A percentile compares a stretch with the other conserved stretches of the same genome.
Evolutionary conservation across 768 basidiomycete species (phyloP).

Genomic region (Macrolepiota fuliginosa): DNA sequence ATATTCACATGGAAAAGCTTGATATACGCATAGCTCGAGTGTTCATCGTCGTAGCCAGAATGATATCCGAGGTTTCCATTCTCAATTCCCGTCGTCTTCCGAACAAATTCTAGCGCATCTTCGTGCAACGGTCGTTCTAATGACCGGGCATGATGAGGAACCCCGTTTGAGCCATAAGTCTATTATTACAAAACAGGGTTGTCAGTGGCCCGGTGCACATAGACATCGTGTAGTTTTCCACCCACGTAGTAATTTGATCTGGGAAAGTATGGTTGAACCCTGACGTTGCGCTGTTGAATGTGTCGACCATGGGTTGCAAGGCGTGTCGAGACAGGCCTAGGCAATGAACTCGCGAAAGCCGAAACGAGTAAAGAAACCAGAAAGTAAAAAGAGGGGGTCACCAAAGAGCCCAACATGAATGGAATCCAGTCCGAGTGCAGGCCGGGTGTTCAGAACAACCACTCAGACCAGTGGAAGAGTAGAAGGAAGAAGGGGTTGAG

Average conservation of each 20-base stretch:
- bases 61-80: not conserved
- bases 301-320: slow-evolving; percentile 17
- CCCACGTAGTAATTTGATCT: slow-evolving; percentile 17
- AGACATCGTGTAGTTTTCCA: not conserved
- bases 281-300: slow-evolving; percentile 14
- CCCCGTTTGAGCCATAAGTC: not conserved
- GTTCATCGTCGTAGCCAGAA: not conserved
- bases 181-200: not conserved
- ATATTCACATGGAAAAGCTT: slow-evolving; percentile 2
- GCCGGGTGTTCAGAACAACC: too few species aligned
- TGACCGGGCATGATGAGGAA: not conserved
- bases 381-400: not conserved
- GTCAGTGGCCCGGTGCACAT: not conserved
- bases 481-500: not conserved
- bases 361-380: not conserved
- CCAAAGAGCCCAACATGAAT: not conserved
- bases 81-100: not conserved
- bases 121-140: not conserved
- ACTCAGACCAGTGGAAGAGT: not conserved
- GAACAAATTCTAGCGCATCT: not conserved
- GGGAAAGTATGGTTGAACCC: slow-evolving; percentile 20
- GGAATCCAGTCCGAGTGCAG: not conserved
- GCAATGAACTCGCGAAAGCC: slow-evolving; percentile 12
- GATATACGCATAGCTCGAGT: slow-evolving; percentile 9
- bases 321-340: slow-evolving; percentile 12